Base-by-base conservation (phyloP, 306 rosid genomes). In the Cucurbita argyrosperma region DNA sequence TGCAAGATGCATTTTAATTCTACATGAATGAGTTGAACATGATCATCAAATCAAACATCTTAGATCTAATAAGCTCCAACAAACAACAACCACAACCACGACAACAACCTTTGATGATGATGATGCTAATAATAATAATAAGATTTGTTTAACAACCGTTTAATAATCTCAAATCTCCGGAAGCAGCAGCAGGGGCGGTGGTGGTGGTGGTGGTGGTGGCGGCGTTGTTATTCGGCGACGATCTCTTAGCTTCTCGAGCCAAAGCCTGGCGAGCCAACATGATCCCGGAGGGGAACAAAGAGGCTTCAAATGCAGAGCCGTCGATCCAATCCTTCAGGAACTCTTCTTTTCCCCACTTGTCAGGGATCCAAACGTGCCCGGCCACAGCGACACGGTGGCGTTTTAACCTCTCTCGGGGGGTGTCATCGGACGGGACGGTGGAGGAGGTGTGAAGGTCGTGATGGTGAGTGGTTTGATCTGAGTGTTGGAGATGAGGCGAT, bases 301-400 rank as follows among this genome's bases (percentile, higher is more conserved):
- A 61, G 5, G 82, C 86, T 75, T 90, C 89, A 14, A 88, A 90
- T 3, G 82, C 79, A 6, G 96, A 77, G 55, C 74, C 82, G 13
- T 86, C 88, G 18, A 83, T 74, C 92, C 92, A 90, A 1, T 88
- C 90, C 74, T 86, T 88, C 57, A 86, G 39, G 76, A 80, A 50
- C 56, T 76, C 80, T 77, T 90, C 96, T 49, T 86, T 76, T 2
- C 84, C 87, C 96, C 96, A 90, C 0, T 72, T 72, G 7, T 90
- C 89, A 0, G 96, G 96, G 19, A 88, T 77, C 64, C 37, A 46
- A 15, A 90, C 91, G 3, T 73, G 45, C 1, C 86, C 89, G 8
- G 78, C 85, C 69, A 71, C 84, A 66, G 87, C 91, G 26, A 86
- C 81, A 1, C 84, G 77, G 71, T 83, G 88, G 53, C 88, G 81